Evolutionary conservation across 768 basidiomycete species (phyloP), one percentile per base, ranked within the genome.

Genomic region (Kwoniella heveanensis): DNA sequence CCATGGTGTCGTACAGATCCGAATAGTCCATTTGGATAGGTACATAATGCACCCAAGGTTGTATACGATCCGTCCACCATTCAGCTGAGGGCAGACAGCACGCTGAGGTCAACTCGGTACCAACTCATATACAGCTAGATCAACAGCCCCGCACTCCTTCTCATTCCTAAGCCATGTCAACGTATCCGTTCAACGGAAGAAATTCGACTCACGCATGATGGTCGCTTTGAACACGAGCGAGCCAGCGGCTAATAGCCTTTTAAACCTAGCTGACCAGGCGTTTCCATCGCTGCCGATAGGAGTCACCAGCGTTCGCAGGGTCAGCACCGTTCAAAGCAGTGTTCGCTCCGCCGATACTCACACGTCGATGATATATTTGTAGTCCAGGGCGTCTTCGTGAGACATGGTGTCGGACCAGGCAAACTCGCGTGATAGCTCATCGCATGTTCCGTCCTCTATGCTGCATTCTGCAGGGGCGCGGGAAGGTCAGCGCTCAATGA

Each of bases 31-130:
- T 26, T 63, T 79, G 71, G 26, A 79, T 50, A 1, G 77, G 77
- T 6, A 79, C 65, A 55, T 77, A 78, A 49, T 80, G 79, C 22
- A 80, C 69, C 79, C 79, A 80, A 0, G 79, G 76, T 58, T 80
- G 74, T 25, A 76, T 76, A 6, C 77, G 57, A 19, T 77, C 71
- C 19, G 68, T 76, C 75, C 77, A 80, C 77, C 77, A 74, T 65
- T 76, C 74, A 29, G 74, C 71, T 75, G 57, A 8, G 24, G 12
- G 44, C 1, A 19, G 15, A 19, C 8, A n/a, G n/a, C n/a, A n/a
- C n/a, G n/a, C n/a, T n/a, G n/a, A n/a, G n/a, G n/a, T n/a, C n/a
- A n/a, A n/a, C n/a, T n/a, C n/a, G n/a, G n/a, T n/a, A n/a, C n/a
- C n/a, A n/a, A n/a, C n/a, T n/a, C n/a, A n/a, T n/a, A n/a, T n/a